Conservation (phyloP, 371 early-diverging fungal genomes). For the Actinomortierella wolfii region DNA sequence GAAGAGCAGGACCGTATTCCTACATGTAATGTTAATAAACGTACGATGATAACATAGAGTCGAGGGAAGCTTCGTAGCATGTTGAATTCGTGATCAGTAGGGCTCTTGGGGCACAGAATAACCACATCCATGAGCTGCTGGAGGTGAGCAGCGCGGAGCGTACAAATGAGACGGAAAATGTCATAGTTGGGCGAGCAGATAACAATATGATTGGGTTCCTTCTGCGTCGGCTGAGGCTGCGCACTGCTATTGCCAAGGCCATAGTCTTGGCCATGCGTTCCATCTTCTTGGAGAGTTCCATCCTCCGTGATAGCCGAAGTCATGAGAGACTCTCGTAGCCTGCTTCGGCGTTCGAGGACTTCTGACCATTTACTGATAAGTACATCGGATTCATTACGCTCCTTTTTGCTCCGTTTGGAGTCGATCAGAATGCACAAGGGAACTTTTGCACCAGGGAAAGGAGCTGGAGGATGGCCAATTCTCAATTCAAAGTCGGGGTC, state of each 20-base stretch:
- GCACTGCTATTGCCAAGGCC: too few relatives aligned
- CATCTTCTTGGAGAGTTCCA: too few relatives aligned
- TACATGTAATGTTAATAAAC: slow-evolving; percentile 1
- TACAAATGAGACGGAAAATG: slow-evolving; percentile 41
- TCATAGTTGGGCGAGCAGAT: slow-evolving; percentile 45
- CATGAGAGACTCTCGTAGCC: too few relatives aligned
- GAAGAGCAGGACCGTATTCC: neutral
- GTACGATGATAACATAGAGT: slow-evolving; percentile 60
- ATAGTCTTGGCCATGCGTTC: too few relatives aligned
- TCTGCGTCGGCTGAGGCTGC: too few relatives aligned
- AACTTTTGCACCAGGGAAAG: slow-evolving; percentile 31
- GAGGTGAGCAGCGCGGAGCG: slow-evolving; percentile 33
- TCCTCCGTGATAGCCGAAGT: too few relatives aligned
- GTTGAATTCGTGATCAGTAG: slow-evolving; percentile 51
- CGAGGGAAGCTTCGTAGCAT: slow-evolving; percentile 56
- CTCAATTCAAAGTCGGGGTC: slow-evolving; percentile 1
- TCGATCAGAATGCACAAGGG: slow-evolving; percentile 36
- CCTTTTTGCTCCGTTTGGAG: slow-evolving; percentile 1
- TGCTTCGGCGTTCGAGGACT: slow-evolving; percentile 9
- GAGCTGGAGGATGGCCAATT: slow-evolving; percentile 27
- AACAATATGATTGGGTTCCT: slow-evolving; percentile 21
- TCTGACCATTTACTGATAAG: slow-evolving; percentile 29
- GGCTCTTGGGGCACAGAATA: slow-evolving; percentile 51
- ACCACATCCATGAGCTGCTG: slow-evolving; percentile 57
- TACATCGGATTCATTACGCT: slow-evolving; percentile 20